These are phyloP conservation scores for Penicillium sp. DNA, from an alignment of 2,329 filamentous ascomycete genomes.

Conservation along the genomic window DNA sequence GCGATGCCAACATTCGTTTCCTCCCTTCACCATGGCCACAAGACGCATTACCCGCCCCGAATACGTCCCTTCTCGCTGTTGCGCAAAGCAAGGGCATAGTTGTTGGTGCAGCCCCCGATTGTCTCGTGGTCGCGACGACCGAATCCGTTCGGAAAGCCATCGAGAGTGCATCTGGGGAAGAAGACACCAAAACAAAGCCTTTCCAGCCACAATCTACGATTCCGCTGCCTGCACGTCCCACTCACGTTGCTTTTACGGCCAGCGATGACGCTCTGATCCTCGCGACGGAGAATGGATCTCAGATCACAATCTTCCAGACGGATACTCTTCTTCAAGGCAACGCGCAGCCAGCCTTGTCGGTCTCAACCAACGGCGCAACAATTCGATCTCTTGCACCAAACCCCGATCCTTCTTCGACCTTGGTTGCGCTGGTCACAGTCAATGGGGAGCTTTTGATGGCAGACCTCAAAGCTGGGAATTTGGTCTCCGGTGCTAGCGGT, in stretches of 20 bases:
- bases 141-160: constrained; percentile 73
- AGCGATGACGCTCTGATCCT: constrained; percentile 80
- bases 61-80: constrained; percentile 76
- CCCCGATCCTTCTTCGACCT: constrained; percentile 59
- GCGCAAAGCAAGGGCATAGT: constrained; percentile 74
- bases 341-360: constrained; percentile 64
- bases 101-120: constrained; percentile 79
- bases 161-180: constrained; percentile 50
- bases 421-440: constrained; percentile 73
- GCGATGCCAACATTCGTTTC: constrained; percentile 74
- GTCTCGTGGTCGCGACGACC: constrained; percentile 69
- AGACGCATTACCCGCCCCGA: constrained; percentile 63
- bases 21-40: constrained; percentile 71
- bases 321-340: constrained; percentile 60
- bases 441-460: constrained; percentile 79
- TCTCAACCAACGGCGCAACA: constrained; percentile 67
- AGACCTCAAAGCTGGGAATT: constrained; percentile 63
- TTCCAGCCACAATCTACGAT: constrained; percentile 72
- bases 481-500: constrained; percentile 56
- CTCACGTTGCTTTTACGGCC: constrained; percentile 85
- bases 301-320: constrained; percentile 76
- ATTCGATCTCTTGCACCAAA: constrained; percentile 75
- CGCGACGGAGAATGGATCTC: constrained; percentile 73
- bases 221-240: constrained; percentile 66
- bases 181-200: constrained; percentile 56